A percentile compares a stretch with the other conserved stretches of the same genome.
Conservation (phyloP, 306 rosid genomes). For the Trifolium pratense region DNA sequence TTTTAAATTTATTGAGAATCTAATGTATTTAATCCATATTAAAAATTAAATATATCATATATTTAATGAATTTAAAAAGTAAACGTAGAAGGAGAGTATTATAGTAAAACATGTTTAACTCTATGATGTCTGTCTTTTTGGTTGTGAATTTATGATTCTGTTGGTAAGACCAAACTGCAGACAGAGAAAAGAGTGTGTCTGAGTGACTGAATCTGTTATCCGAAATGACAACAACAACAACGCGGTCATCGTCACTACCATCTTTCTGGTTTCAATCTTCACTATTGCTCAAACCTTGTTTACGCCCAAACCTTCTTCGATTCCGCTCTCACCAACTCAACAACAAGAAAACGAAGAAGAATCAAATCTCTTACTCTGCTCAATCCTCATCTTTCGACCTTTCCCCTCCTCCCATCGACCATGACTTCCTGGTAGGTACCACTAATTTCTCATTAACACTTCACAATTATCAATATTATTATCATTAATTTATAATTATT, state of each 20-base stretch:
- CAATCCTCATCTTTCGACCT: conserved; percentile 65
- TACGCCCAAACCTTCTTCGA: conserved; percentile 33
- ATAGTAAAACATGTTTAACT: no score
- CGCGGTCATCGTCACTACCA: not conserved
- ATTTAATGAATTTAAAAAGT: no score
- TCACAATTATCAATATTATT: not conserved
- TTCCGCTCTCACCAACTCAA: conserved; percentile 23
- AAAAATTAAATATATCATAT: no score
- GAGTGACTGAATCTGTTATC: no score
- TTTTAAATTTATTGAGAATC: no score
- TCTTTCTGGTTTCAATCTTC: conserved; percentile 15
- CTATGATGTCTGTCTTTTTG: no score
- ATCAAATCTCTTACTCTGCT: conserved; percentile 22
- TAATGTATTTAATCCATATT: no score
- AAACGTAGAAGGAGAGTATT: no score
- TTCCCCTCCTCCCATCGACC: conserved; percentile 93
- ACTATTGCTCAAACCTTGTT: conserved; percentile 17
- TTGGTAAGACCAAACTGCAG: not conserved
- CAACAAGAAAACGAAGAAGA: not conserved
- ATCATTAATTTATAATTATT: not conserved
- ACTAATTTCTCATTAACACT: conserved; percentile 11
- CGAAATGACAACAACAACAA: conserved; percentile 32
- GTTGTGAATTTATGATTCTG: not conserved
- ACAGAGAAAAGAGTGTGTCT: not conserved
- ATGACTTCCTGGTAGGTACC: conserved; percentile 63